Evolutionary conservation across 2,329 filamentous ascomycete genomes (phyloP).

Genomic region (Septoria linicola): DNA sequence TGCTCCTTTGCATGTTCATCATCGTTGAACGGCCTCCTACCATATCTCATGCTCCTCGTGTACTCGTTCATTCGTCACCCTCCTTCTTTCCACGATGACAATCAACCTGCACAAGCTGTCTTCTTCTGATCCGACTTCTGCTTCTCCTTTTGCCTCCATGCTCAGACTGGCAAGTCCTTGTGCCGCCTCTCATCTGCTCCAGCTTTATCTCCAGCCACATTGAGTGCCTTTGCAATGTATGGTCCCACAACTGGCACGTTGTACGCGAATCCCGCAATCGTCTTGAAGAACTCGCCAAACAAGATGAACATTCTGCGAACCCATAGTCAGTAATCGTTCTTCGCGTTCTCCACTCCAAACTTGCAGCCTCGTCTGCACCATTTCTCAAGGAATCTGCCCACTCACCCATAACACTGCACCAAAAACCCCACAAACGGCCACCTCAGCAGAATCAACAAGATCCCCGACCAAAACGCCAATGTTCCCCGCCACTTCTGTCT

Average conservation of each 20-base stretch:
- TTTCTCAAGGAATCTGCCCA: neutral
- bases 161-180: conserved; percentile 72
- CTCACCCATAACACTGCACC: conserved; percentile 61
- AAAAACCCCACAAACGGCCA: conserved; percentile 92
- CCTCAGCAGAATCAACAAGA: conserved; percentile 78
- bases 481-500: conserved; percentile 91
- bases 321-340: neutral
- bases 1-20: neutral
- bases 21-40: too few relatives aligned
- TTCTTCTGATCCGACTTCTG: neutral
- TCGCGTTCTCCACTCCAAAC: neutral
- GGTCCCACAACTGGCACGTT: conserved; percentile 83
- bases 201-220: conserved; percentile 71
- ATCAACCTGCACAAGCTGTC: neutral
- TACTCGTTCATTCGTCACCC: too few relatives aligned
- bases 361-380: neutral
- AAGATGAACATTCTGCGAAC: conserved; percentile 84
- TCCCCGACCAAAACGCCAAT: conserved; percentile 78
- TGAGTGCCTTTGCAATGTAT: conserved; percentile 73
- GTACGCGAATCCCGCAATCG: conserved; percentile 82
- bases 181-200: conserved; percentile 63
- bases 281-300: conserved; percentile 95
- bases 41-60: too few relatives aligned
- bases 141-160: neutral
- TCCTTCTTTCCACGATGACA: conserved; percentile 1